A percentile compares a stretch with the other conserved stretches of the same genome.
These are phyloP conservation scores for Crotalaria pallida DNA, from an alignment of 306 rosid species.

Conservation along the genomic window DNA sequence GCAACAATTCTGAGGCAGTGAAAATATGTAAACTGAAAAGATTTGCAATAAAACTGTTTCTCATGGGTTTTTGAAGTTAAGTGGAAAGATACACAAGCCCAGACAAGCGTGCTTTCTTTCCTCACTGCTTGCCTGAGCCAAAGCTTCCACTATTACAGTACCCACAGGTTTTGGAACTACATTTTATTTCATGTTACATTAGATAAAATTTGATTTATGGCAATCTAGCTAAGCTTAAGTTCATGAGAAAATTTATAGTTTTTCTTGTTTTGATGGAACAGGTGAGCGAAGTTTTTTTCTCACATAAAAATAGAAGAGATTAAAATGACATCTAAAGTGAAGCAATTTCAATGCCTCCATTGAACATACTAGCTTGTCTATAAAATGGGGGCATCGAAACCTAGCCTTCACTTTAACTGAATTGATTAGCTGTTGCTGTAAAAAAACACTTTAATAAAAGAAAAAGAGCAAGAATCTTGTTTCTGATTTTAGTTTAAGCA, in stretches of 20 bases:
- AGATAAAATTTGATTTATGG: not conserved
- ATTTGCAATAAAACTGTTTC: not conserved
- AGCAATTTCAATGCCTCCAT: not conserved
- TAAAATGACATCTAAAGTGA: not conserved
- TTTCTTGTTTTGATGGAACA: not conserved
- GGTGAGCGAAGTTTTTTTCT: not conserved
- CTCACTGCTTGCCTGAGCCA: constrained; percentile 36
- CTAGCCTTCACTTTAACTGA: too few species aligned
- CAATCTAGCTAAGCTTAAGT: not conserved
- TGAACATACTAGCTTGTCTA: not conserved
- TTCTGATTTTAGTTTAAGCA: constrained; percentile 11
- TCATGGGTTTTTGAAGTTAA: constrained; percentile 32
- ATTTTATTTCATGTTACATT: not conserved
- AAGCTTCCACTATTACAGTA: constrained; percentile 58
- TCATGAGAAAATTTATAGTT: not conserved
- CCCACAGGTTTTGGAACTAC: constrained; percentile 44
- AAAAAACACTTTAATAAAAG: too few species aligned
- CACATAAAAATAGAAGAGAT: not conserved
- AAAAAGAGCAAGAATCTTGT: not conserved
- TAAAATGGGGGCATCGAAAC: not conserved
- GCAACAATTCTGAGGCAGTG: not conserved
- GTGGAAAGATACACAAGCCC: constrained; percentile 69
- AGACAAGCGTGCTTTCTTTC: constrained; percentile 64
- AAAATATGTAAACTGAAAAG: not conserved
- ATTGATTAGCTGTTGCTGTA: too few species aligned